Percentiles rank a stretch among this genome's conserved stretches.
Conservation (phyloP, 805 yeast genomes). For the Starmerella vitae region DNA sequence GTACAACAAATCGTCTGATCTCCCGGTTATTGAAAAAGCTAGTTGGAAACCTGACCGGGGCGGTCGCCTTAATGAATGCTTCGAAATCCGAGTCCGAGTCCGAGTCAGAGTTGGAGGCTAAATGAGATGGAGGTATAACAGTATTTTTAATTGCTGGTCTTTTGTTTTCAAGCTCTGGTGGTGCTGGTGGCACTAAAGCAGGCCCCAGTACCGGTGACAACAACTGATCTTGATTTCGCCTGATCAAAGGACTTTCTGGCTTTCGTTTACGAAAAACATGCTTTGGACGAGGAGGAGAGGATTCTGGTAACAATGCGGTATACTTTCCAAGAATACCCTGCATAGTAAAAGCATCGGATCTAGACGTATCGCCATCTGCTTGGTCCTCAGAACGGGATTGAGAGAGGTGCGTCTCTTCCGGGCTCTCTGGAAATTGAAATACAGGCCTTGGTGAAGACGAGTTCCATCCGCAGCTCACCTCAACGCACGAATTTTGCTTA, state of each 20-base stretch:
- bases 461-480: constrained; percentile 14
- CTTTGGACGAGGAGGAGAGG: constrained; percentile 17
- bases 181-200: not conserved
- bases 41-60: constrained; percentile 4
- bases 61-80: constrained; percentile 6
- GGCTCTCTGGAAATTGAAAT: constrained; percentile 7
- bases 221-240: not conserved
- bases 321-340: constrained; percentile 12
- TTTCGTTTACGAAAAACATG: constrained; percentile 3
- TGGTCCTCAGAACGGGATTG: no score
- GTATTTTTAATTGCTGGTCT: not conserved
- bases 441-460: constrained; percentile 6
- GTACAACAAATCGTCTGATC: constrained; percentile 10
- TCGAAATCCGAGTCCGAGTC: constrained; percentile 14
- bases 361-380: not conserved
- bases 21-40: constrained; percentile 10
- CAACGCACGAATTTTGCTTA: not conserved
- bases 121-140: not conserved
- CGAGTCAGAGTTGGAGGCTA: not conserved
- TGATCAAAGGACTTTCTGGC: constrained; percentile 4
- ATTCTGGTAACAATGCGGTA: constrained; percentile 13
- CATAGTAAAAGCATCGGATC: not conserved
- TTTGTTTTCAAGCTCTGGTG: not conserved
- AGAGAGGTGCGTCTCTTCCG: no score
- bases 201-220: not conserved